Evolutionary conservation across 1,139 yeast genomes (phyloP), one percentile per base, ranked within the genome.

Genomic region (Sugiyamaella neomexicana): DNA sequence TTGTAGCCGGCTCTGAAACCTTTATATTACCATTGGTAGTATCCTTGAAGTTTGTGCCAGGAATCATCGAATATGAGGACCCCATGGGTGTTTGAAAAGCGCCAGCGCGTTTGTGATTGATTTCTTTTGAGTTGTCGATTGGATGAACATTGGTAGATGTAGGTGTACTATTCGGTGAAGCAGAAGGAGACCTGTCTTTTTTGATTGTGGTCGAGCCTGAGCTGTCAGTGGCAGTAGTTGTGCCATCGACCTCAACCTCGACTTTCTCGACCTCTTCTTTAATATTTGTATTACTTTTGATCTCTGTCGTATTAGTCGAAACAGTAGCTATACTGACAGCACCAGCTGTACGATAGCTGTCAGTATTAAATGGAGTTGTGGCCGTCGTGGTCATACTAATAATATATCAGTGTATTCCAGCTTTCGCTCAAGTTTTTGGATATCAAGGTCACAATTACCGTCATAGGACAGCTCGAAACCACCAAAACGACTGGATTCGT

Each of bases 381-480:
- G 52, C 53, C 36, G 53, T 37, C 5, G 52, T 49, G 39, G 46
- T 49, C 17, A n/a, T 34, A 5, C n/a, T 34, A n/a, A n/a, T n/a
- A n/a, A n/a, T n/a, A n/a, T n/a, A n/a, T n/a, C n/a, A n/a, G n/a
- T 29, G 34, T 29, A 3, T 29, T 20, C 25, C 25, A 20, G 25
- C 25, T 32, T 7, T 32, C 36, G 13, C 36, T 32, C 13, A 32
- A 32, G 36, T 20, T 20, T n/a, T 5, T 20, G 25, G 25, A 20
- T 20, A 20, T 20, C 25, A 20, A 20, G 25, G 25, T 20, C 25
- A 5, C n/a, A n/a, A n/a, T n/a, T 20, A 3, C 25, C 25, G 25
- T 20, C 25, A 20, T 20, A 20, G 25, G 25, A 20, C 25, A 20
- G 25, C n/a, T n/a, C 36, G 36, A 32, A 32, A 32, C 3, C 25